A percentile compares a stretch with the other conserved stretches of the same genome.
Evolutionary conservation across 2,329 filamentous ascomycete genomes (phyloP).

Genomic region (Exophiala sp.): DNA sequence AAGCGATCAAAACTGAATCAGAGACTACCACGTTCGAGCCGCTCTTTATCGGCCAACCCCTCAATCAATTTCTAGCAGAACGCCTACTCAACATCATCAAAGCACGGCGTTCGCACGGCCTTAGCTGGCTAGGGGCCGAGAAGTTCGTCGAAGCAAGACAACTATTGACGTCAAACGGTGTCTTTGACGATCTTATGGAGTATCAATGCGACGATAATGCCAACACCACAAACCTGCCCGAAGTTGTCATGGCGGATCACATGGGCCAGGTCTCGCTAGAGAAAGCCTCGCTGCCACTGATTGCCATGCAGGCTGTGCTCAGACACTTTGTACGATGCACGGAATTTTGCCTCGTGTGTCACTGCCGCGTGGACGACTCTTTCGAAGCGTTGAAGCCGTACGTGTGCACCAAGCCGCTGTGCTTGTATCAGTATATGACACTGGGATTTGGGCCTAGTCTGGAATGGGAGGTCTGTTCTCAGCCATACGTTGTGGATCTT

Average conservation of each 20-base stretch:
- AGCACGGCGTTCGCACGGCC: constrained; percentile 50
- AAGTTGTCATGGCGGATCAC: constrained; percentile 51
- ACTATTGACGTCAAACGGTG: constrained; percentile 24
- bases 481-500: constrained; percentile 80
- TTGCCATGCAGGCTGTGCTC: constrained; percentile 70
- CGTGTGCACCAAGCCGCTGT: constrained; percentile 72
- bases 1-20: not conserved
- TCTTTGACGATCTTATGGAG: not conserved
- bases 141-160: constrained; percentile 51
- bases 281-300: constrained; percentile 53
- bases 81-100: constrained; percentile 62
- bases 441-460: constrained; percentile 82
- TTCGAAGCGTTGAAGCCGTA: constrained; percentile 58
- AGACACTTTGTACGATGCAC: constrained; percentile 76
- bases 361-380: constrained; percentile 61
- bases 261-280: constrained; percentile 35
- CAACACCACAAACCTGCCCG: constrained; percentile 35
- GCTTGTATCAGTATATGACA: constrained; percentile 82
- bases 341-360: constrained; percentile 83
- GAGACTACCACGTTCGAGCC: constrained; percentile 43
- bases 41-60: constrained; percentile 68
- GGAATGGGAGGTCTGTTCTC: constrained; percentile 75
- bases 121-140: constrained; percentile 69
- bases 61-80: constrained; percentile 65
- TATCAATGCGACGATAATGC: constrained; percentile 17